These are phyloP conservation scores for Mycosphaerella sp. DNA, from an alignment of 2,329 filamentous ascomycete genomes.

Conservation along the genomic window DNA sequence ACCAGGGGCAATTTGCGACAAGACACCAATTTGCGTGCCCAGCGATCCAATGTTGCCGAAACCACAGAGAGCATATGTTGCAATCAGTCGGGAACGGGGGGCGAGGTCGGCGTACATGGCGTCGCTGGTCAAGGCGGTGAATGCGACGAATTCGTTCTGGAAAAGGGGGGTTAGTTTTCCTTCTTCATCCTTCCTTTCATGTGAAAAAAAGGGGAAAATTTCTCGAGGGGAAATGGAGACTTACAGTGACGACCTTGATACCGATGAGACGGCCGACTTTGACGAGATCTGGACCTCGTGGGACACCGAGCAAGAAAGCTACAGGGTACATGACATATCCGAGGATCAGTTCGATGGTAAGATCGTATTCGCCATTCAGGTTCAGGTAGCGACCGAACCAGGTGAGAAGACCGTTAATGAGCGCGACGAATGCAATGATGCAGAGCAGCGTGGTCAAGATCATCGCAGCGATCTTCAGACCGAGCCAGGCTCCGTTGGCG, in stretches of 20 bases:
- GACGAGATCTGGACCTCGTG: constrained; percentile 53
- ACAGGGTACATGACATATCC: constrained; percentile 73
- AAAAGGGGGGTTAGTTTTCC: constrained; percentile 1
- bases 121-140: constrained; percentile 50
- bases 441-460: constrained; percentile 73
- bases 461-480: constrained; percentile 80
- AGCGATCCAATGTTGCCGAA: constrained; percentile 77
- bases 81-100: constrained; percentile 68
- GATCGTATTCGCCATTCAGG: constrained; percentile 57
- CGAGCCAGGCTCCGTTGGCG: constrained; percentile 76
- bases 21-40: constrained; percentile 82
- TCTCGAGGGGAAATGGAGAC: constrained; percentile 18
- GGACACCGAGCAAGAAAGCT: constrained; percentile 74
- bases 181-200: background rate
- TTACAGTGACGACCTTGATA: constrained; percentile 69
- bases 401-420: constrained; percentile 68
- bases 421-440: constrained; percentile 69
- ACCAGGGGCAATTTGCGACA: constrained; percentile 70
- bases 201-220: background rate
- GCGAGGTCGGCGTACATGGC: constrained; percentile 54
- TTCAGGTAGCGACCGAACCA: constrained; percentile 80
- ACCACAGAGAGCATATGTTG: constrained; percentile 74
- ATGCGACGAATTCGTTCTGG: constrained; percentile 73
- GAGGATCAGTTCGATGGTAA: constrained; percentile 68
- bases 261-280: constrained; percentile 74